Evolutionary conservation across 345 rosid species (phyloP).

Genomic region (Cardiospermum halicacabum): DNA sequence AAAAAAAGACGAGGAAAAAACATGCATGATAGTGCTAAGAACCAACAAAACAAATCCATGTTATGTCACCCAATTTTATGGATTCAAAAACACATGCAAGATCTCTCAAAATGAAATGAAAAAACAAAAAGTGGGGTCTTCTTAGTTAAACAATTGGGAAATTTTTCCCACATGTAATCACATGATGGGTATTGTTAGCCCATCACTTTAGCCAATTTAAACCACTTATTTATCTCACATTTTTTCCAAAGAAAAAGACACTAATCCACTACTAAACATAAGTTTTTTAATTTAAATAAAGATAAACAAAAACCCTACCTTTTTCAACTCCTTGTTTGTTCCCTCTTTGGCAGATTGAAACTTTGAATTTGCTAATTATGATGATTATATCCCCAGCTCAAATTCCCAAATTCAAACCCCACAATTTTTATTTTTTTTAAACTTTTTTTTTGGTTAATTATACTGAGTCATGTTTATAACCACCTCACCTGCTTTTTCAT

Average conservation of each 20-base stretch:
- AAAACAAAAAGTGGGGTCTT: constrained; percentile 14
- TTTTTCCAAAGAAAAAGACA: constrained; percentile 14
- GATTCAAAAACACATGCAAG: constrained; percentile 48
- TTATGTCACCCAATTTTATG: constrained; percentile 24
- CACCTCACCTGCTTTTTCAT: too few relatives aligned
- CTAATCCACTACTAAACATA: constrained; percentile 1
- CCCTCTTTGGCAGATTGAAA: constrained; percentile 30
- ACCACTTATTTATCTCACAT: constrained; percentile 5
- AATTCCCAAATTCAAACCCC: constrained; percentile 5
- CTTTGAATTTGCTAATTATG: constrained; percentile 28
- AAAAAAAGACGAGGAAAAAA: background rate
- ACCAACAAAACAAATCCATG: constrained; percentile 32
- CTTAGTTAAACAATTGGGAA: constrained; percentile 17
- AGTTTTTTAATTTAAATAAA: too few relatives aligned
- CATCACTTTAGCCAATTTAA: constrained; percentile 22
- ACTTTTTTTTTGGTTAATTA: too few relatives aligned
- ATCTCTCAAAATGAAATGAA: constrained; percentile 13
- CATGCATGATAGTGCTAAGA: constrained; percentile 5
- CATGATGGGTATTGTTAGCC: constrained; percentile 53
- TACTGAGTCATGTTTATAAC: too few relatives aligned
- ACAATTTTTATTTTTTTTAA: too few relatives aligned
- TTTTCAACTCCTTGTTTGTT: constrained; percentile 19
- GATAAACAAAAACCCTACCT: constrained; percentile 7
- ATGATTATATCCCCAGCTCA: constrained; percentile 19
- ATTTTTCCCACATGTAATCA: constrained; percentile 47